Evolutionary conservation across 140 eudicot species (phyloP), one percentile per base, ranked within the genome.

Genomic region (Flaveria floridana): DNA sequence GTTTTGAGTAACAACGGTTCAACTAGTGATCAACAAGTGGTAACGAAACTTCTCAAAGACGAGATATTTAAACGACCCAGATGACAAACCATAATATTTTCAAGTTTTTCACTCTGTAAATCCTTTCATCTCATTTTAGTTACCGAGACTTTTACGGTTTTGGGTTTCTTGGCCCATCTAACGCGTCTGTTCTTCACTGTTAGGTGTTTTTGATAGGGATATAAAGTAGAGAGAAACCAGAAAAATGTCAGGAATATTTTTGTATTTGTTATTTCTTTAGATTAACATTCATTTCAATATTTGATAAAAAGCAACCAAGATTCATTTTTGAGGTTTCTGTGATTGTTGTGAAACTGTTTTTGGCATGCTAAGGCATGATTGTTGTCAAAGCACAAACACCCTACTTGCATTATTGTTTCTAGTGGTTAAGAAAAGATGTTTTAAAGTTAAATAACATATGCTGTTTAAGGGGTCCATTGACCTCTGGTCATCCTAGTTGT

Each of bases 21-120:
- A 15, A 77, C 83, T 21, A 8, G 78, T 25, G 72, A 81, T 44
- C 80, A 69, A 59, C 72, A 76, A 63, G 78, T 68, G 62, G 79
- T 87, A 55, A 59, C 67, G 19, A 82, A 77, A 44, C 90, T 95
- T 84, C 82, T 91, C 53, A 81, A 81, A 13, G 86, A 88, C 50
- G 97, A 88, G 87, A 85, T 94, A 55, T 69, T 81, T 6, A 85
- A 73, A 71, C 86, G 88, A 41, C 75, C 85, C 21, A 80, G 86
- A 75, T 91, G 88, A 81, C 64, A 10, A 46, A 13, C 19, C 15
- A 75, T 68, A 55, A 11, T 56, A 62, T 37, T 48, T 50, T 75
- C 5, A 52, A 55, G 69, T 80, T 68, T 65, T 65, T 65, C 59
- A 66, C 75, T 51, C 61, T 83, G 88, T 86, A 86, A 76, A 86